These are phyloP conservation scores for Rhodotorula sp. DNA, from an alignment of 1,284 basidiomycete species.

Conservation along the genomic window DNA sequence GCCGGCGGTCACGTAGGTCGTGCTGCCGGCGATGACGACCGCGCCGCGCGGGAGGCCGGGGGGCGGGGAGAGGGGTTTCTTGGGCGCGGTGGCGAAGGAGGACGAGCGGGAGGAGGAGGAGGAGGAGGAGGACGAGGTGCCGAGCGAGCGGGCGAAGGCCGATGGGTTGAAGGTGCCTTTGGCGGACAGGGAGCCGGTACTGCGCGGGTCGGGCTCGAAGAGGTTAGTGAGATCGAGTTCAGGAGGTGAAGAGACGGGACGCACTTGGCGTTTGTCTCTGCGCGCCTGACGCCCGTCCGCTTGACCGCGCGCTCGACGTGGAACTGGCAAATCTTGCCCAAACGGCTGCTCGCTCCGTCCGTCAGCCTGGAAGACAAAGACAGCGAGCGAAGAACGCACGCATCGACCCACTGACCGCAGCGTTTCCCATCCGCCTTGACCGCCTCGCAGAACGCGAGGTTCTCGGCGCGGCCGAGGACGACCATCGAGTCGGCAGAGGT, in stretches of 20 bases:
- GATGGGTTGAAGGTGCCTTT: slow-evolving; percentile 11
- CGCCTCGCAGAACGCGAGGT: slow-evolving; percentile 80
- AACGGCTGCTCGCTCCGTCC: slow-evolving; percentile 51
- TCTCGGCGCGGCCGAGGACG: slow-evolving; percentile 80
- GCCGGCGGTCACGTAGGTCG: slow-evolving; percentile 7
- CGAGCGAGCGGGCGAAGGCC: slow-evolving; percentile 21
- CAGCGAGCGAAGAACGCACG: slow-evolving; percentile 55
- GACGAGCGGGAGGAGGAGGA: background rate
- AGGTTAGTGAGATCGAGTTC: background rate
- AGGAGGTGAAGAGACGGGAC: background rate
- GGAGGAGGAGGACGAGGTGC: background rate
- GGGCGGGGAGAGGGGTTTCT: background rate
- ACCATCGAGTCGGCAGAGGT: slow-evolving; percentile 74
- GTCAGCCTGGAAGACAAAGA: background rate
- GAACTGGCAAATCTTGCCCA: slow-evolving; percentile 76
- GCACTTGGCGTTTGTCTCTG: slow-evolving; percentile 58
- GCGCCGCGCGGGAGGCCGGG: background rate
- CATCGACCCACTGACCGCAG: slow-evolving; percentile 86
- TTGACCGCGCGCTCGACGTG: slow-evolving; percentile 82
- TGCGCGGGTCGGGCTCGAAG: background rate
- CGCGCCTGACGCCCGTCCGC: slow-evolving; percentile 65
- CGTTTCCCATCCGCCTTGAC: slow-evolving; percentile 72
- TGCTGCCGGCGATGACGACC: background rate
- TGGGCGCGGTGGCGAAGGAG: background rate
- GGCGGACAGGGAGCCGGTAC: slow-evolving; percentile 22